Evolutionary conservation across 2,329 filamentous ascomycete species (phyloP).

Genomic region (Hypoxylon sp.): DNA sequence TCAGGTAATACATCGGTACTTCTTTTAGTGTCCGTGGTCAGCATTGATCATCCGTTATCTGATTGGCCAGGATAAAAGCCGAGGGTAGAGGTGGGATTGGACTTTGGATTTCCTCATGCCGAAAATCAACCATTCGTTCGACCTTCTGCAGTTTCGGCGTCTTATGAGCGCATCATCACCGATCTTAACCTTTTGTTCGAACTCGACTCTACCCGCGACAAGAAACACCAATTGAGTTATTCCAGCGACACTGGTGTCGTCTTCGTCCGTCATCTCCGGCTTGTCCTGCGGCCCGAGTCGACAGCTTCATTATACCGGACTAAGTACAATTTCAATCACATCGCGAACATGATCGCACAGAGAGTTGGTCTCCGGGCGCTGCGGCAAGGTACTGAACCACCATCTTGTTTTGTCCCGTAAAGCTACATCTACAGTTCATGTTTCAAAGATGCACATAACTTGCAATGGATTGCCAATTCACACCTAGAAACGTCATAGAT

Average conservation of each 20-base stretch:
- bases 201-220: conserved; percentile 10
- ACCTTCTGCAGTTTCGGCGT: conserved; percentile 31
- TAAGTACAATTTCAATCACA: conserved; percentile 20
- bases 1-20: conserved; percentile 30
- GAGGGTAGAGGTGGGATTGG: conserved; percentile 43
- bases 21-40: conserved; percentile 37
- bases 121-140: conserved; percentile 26
- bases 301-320: conserved; percentile 7
- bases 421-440: background rate
- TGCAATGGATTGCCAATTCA: conserved; percentile 16
- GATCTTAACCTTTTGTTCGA: conserved; percentile 9
- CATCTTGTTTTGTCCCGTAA: conserved; percentile 8
- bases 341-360: conserved; percentile 66
- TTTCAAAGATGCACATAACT: background rate
- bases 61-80: conserved; percentile 42
- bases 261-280: background rate
- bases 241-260: background rate
- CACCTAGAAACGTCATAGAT: conserved; percentile 14
- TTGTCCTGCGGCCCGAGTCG: conserved; percentile 5
- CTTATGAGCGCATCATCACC: conserved; percentile 49
- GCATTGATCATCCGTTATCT: conserved; percentile 26
- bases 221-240: conserved; percentile 8
- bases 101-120: conserved; percentile 29
- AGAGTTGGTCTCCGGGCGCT: conserved; percentile 71
- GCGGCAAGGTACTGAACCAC: conserved; percentile 64